Conservation (phyloP, 306 rosid species). For the Canavalia ensiformis region DNA sequence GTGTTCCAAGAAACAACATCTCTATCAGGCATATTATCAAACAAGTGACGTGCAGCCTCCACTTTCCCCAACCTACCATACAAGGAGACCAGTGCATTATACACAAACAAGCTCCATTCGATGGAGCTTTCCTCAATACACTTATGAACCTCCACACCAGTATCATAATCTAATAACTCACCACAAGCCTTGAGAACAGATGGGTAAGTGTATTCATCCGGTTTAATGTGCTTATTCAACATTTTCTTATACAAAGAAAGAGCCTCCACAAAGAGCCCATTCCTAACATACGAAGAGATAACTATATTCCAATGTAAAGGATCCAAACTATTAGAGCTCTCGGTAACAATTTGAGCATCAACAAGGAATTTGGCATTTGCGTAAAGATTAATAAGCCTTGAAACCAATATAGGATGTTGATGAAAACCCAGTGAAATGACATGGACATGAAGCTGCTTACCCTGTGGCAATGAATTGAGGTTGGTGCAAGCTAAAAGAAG, state of each 20-base stretch:
- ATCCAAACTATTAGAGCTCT: conserved; percentile 58
- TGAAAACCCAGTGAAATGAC: conserved; percentile 66
- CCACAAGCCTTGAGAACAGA: conserved; percentile 90
- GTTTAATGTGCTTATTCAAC: conserved; percentile 64
- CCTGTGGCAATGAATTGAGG: conserved; percentile 59
- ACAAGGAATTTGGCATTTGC: conserved; percentile 54
- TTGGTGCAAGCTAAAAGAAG: conserved; percentile 68
- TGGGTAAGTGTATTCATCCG: conserved; percentile 87
- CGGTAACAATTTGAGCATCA: conserved; percentile 67
- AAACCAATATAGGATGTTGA: conserved; percentile 65
- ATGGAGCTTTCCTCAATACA: conserved; percentile 60
- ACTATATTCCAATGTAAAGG: conserved; percentile 87
- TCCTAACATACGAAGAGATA: conserved; percentile 69
- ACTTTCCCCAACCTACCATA: conserved; percentile 82
- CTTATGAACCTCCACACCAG: conserved; percentile 75
- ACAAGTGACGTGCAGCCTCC: conserved; percentile 73
- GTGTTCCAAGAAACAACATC: conserved; percentile 88
- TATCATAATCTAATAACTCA: conserved; percentile 62
- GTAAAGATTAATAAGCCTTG: conserved; percentile 74
- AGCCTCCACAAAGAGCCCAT: conserved; percentile 63
- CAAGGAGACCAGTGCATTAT: conserved; percentile 86
- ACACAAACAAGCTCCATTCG: conserved; percentile 76
- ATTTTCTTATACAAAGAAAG: conserved; percentile 70
- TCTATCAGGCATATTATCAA: conserved; percentile 71
- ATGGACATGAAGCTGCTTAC: conserved; percentile 79